Percentiles rank a stretch among this genome's conserved stretches.
Evolutionary conservation across 1,139 yeast species (phyloP).

Genomic region (Schizosaccharomyces versatilis): DNA sequence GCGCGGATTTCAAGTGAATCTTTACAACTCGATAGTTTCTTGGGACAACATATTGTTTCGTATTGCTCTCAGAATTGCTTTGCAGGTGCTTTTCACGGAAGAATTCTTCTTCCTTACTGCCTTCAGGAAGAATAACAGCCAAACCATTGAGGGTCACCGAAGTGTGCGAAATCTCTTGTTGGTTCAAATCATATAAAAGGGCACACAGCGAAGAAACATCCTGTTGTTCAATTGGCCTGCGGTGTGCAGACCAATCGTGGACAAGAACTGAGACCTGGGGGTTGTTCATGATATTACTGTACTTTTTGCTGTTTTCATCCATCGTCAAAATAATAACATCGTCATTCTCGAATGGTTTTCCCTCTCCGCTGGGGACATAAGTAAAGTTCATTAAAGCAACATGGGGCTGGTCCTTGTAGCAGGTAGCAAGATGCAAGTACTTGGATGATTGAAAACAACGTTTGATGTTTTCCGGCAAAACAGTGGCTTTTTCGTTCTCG

Average conservation of each 20-base stretch:
- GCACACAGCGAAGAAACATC: not conserved
- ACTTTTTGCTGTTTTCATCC: not conserved
- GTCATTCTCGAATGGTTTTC: not conserved
- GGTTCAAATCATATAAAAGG: not conserved
- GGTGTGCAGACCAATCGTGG: not conserved
- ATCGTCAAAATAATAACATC: not conserved
- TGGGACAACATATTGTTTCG: not conserved
- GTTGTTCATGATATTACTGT: not conserved
- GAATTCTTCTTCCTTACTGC: not conserved
- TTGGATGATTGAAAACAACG: not conserved
- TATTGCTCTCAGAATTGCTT: not conserved
- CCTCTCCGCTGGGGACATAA: not conserved
- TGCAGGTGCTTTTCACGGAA: not conserved
- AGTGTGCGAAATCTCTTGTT: not conserved
- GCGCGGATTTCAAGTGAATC: not conserved
- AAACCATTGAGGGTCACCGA: conserved; percentile 1
- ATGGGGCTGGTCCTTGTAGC: conserved; percentile 1
- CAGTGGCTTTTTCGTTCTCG: too few relatives aligned
- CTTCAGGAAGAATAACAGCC: not conserved
- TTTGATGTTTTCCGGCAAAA: conserved; percentile 18
- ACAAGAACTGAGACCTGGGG: not conserved
- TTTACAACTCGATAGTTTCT: not conserved
- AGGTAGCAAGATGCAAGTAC: not conserved
- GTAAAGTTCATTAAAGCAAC: not conserved
- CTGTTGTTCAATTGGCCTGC: not conserved